phyloP scores from a whole-genome alignment of 2,329 filamentous ascomycete genomes.

The Ophiocordyceps camponoti-leonardi region DNA sequence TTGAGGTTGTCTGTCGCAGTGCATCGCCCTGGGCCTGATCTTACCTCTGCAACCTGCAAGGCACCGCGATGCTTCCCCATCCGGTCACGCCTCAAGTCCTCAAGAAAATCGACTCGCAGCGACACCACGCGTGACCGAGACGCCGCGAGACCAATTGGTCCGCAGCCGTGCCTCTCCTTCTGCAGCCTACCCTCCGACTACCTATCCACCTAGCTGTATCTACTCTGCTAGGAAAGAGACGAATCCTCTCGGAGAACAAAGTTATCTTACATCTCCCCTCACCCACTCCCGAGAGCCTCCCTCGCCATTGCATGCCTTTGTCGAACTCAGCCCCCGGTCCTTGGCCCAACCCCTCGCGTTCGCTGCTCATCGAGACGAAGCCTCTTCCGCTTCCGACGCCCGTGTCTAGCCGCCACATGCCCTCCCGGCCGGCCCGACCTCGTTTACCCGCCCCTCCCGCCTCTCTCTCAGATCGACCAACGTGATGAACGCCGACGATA shows the following conservation, averaged over 20 bases:
- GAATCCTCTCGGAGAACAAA: too few relatives aligned
- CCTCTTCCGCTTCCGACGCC: background rate
- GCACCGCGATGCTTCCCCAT: background rate
- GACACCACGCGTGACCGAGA: background rate
- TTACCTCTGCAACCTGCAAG: background rate
- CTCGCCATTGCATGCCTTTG: too few relatives aligned
- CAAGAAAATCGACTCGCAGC: background rate
- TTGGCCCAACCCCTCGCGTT: too few relatives aligned
- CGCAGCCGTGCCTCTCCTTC: too few relatives aligned
- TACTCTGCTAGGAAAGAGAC: too few relatives aligned
- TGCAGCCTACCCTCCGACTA: too few relatives aligned
- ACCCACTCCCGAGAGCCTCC: too few relatives aligned
- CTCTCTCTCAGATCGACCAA: background rate
- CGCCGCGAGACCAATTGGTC: background rate
- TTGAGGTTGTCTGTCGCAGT: background rate
- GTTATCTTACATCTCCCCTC: too few relatives aligned
- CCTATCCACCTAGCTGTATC: too few relatives aligned
- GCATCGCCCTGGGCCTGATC: background rate
- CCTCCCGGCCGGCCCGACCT: background rate
- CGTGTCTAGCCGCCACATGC: background rate
- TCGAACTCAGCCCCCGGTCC: too few relatives aligned
- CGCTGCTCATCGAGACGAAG: too few relatives aligned
- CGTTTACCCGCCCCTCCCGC: background rate
- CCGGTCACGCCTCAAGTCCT: background rate
- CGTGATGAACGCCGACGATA: background rate